Evolutionary conservation across 2,329 filamentous ascomycete genomes (phyloP).

Genomic region (Diaporthe sp.): DNA sequence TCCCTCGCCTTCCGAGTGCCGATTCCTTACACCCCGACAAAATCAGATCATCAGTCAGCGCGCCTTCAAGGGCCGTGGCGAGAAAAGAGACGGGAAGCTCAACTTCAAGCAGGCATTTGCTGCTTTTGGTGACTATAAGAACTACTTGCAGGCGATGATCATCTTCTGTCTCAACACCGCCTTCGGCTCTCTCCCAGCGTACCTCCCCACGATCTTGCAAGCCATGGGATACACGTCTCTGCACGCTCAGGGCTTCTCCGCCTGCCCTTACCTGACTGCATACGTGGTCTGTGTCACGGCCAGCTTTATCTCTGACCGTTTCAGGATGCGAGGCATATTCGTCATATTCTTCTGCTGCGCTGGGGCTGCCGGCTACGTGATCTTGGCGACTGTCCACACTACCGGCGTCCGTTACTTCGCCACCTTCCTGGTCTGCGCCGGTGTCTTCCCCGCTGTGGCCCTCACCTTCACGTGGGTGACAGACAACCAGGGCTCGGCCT

Average conservation of each 20-base stretch:
- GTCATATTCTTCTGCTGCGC: conserved; percentile 46
- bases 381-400: conserved; percentile 42
- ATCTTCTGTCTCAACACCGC: no score
- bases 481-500: conserved; percentile 48
- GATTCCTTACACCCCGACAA: background rate
- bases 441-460: conserved; percentile 47
- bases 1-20: background rate
- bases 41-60: background rate
- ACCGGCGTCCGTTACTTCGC: conserved; percentile 51
- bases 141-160: conserved; percentile 51
- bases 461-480: conserved; percentile 49
- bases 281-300: conserved; percentile 50
- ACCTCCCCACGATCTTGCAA: no score
- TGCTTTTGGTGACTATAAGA: conserved; percentile 52
- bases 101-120: conserved; percentile 47
- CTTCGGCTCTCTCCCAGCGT: no score
- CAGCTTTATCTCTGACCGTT: conserved; percentile 51
- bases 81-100: background rate
- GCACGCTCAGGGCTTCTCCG: conserved; percentile 55
- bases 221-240: no score
- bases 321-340: conserved; percentile 50
- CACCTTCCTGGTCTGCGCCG: conserved; percentile 51
- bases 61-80: background rate
- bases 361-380: conserved; percentile 50
- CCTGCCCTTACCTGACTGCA: conserved; percentile 55